Conservation (phyloP, 2,329 filamentous ascomycete species). For the Phyllosticta paracitricarpa region DNA sequence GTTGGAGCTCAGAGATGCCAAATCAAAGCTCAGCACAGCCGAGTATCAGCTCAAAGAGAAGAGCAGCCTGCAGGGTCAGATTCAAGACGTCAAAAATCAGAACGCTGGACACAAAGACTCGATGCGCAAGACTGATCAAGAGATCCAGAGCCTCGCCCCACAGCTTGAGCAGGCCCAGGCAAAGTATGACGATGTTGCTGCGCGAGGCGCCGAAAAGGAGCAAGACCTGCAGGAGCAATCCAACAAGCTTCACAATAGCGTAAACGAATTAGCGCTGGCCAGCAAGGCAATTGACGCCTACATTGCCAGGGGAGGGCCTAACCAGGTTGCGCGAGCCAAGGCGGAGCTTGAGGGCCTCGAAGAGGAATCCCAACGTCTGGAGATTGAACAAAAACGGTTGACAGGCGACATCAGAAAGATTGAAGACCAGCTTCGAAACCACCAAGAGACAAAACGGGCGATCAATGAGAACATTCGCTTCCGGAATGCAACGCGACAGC, state of each 20-base stretch:
- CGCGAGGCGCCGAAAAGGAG: constrained; percentile 62
- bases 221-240: constrained; percentile 61
- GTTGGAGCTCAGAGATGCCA: constrained; percentile 64
- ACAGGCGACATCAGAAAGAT: constrained; percentile 66
- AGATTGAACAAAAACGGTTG: constrained; percentile 57
- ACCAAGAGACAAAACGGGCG: constrained; percentile 72
- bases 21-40: constrained; percentile 60
- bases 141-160: constrained; percentile 65
- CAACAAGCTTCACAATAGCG: constrained; percentile 59
- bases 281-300: constrained; percentile 74
- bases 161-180: constrained; percentile 66
- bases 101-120: constrained; percentile 58
- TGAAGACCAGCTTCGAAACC: constrained; percentile 65
- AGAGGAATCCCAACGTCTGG: constrained; percentile 52
- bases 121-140: constrained; percentile 59
- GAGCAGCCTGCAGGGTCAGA: constrained; percentile 55
- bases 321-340: constrained; percentile 59
- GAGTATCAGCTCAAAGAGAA: constrained; percentile 75
- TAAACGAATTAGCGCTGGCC: constrained; percentile 66
- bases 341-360: constrained; percentile 60
- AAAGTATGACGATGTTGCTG: constrained; percentile 65
- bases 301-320: constrained; percentile 61
- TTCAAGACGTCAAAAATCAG: constrained; percentile 62
- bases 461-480: constrained; percentile 85
- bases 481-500: constrained; percentile 60